A percentile compares a stretch with the other conserved stretches of the same genome.
Conservation (phyloP, 768 basidiomycete genomes). For the Leucocoprinus birnbaumii region DNA sequence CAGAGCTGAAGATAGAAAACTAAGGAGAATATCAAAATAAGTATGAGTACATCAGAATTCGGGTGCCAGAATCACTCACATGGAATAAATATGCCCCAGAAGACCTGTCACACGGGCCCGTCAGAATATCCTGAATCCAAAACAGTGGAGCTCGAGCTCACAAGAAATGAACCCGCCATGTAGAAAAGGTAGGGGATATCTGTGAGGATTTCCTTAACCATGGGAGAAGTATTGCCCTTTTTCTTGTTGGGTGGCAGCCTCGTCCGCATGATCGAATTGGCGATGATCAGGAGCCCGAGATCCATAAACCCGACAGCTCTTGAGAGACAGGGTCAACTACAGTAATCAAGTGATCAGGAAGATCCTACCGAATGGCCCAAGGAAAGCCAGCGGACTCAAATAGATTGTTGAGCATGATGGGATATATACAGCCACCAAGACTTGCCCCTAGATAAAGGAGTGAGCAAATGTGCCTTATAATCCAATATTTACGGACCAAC, state of each 20-base stretch:
- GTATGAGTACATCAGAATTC: background rate
- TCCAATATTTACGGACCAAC: constrained; percentile 30
- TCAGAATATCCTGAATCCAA: background rate
- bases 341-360: constrained; percentile 15
- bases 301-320: constrained; percentile 44
- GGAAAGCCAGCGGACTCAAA: constrained; percentile 34
- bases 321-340: constrained; percentile 15
- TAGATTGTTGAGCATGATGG: constrained; percentile 49
- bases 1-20: constrained; percentile 54
- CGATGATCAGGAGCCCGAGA: constrained; percentile 38
- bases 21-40: constrained; percentile 16
- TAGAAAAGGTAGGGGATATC: constrained; percentile 42
- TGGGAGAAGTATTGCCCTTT: constrained; percentile 20
- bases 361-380: constrained; percentile 38
- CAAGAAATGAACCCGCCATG: constrained; percentile 37
- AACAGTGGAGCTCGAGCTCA: no score
- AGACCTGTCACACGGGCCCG: constrained; percentile 25
- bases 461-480: background rate
- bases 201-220: constrained; percentile 30
- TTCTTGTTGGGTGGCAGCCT: constrained; percentile 29
- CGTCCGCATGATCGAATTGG: constrained; percentile 42
- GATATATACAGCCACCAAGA: constrained; percentile 49
- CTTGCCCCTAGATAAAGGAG: constrained; percentile 32
- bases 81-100: constrained; percentile 50
- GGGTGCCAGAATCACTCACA: constrained; percentile 28